Evolutionary conservation across 345 rosid species (phyloP), one percentile per base, ranked within the genome.

Genomic region (Moringa oleifera): DNA sequence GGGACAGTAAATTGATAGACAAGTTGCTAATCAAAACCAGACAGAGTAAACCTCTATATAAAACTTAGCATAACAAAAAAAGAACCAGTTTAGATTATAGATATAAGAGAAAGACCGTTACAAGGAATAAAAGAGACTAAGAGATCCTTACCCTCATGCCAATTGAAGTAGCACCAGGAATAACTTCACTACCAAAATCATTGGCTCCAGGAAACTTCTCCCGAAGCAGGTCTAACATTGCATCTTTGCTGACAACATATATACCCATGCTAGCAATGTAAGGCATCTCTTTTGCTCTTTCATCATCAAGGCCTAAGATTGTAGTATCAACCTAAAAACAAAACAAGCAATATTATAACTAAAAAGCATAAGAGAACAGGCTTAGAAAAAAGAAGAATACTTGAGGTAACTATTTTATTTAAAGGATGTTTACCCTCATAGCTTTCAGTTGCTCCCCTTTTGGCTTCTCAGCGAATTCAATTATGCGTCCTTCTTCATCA

Each of bases 231-330:
- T 89, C 79, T 50, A 93, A 60, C 98, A 93, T 93, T 53, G 83
- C 98, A 74, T 87, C 69, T 75, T 93, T 93, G 73, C 97, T 89
- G 55, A 89, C 87, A 33, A 93, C 97, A 73, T 93, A 93, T 61
- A 93, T 93, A 17, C 98, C 98, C 98, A 93, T 93, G 60, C 98
- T 93, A 68, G 98, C 98, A 81, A 93, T 89, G 69, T 46, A 93
- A 69, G 98, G 98, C 96, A 93, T 72, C 71, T 84, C 91, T 75
- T 87, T 87, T 1, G 98, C 98, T 72, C 97, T 79, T 63, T 81
- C 83, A 23, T 93, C 94, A 57, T 89, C 96, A 66, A 93, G 96
- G 57, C 98, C 98, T 61, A 89, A 83, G 67, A 93, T 84, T 53
- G 98, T 89, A 0, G 98, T 93, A 59, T 93, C 97, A 62, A 90